Conservation (phyloP, 371 early-diverging fungal genomes). For the Mucor circinelloides region DNA sequence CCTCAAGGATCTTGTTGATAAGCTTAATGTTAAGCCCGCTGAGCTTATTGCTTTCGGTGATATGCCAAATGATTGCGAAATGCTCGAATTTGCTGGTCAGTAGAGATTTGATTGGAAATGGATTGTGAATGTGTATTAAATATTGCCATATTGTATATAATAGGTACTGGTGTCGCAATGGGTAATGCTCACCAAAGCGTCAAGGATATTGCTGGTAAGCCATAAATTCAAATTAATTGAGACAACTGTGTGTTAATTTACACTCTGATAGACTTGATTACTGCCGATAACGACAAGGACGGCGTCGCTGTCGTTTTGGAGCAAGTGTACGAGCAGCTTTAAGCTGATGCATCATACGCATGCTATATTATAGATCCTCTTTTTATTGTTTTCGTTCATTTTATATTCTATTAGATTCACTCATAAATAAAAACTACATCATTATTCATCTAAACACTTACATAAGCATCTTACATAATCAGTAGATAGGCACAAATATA, state of each 20-base stretch:
- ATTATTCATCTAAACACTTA: neutral
- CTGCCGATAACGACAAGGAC: slow-evolving; percentile 32
- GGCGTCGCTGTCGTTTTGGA: slow-evolving; percentile 44
- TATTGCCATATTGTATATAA: slow-evolving; percentile 4
- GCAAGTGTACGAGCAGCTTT: slow-evolving; percentile 22
- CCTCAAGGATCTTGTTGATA: slow-evolving; percentile 37
- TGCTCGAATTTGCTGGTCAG: slow-evolving; percentile 53
- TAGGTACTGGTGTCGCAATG: slow-evolving; percentile 41
- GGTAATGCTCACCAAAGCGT: slow-evolving; percentile 43
- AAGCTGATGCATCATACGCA: neutral
- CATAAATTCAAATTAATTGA: neutral
- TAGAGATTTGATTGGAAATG: neutral
- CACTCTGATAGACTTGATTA: slow-evolving; percentile 24
- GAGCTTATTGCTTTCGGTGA: slow-evolving; percentile 60
- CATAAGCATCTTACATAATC: neutral
- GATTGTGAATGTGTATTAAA: neutral
- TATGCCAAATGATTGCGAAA: slow-evolving; percentile 58
- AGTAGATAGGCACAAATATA: neutral
- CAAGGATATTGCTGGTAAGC: slow-evolving; percentile 39
- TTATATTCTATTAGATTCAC: neutral
- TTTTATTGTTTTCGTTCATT: neutral
- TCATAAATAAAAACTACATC: neutral
- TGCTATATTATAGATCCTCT: neutral
- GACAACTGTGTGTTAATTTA: neutral
- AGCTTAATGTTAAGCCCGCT: slow-evolving; percentile 21